Percentiles rank a stretch among this genome's conserved stretches.
phyloP scores from a whole-genome alignment of 1,284 basidiomycete species.

The Sphagnurus paluster region DNA sequence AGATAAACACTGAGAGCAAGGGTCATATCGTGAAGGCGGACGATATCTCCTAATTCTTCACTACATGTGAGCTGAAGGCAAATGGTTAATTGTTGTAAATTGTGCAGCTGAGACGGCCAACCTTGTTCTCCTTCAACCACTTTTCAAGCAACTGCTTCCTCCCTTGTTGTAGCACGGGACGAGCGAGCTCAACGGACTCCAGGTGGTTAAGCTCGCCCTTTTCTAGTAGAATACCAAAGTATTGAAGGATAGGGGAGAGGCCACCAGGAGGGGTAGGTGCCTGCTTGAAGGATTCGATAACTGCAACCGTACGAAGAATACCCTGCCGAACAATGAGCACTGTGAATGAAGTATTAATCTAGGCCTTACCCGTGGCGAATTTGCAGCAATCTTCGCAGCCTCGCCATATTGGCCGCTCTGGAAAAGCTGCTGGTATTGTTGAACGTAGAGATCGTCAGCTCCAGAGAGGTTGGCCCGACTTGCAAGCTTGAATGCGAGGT shows the following conservation, averaged over 20 bases:
- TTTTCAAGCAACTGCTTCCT: slow-evolving; percentile 98
- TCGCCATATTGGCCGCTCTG: slow-evolving; percentile 89
- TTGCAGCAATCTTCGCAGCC: slow-evolving; percentile 98
- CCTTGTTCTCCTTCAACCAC: slow-evolving; percentile 99
- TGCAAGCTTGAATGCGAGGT: slow-evolving; percentile 97
- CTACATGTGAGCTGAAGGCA: slow-evolving; percentile 85
- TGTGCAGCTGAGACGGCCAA: slow-evolving; percentile 22
- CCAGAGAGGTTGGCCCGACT: slow-evolving; percentile 97
- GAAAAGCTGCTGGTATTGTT: slow-evolving; percentile 96
- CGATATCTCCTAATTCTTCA: slow-evolving; percentile 98
- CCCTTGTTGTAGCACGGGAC: slow-evolving; percentile 95
- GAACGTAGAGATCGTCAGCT: slow-evolving; percentile 95
- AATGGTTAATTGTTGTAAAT: slow-evolving; percentile 8
- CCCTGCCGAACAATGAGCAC: slow-evolving; percentile 52
- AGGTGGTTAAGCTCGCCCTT: slow-evolving; percentile 97
- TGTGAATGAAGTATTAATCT: neutral
- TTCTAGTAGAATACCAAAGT: slow-evolving; percentile 97
- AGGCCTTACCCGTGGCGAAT: slow-evolving; percentile 81
- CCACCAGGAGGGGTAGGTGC: slow-evolving; percentile 90
- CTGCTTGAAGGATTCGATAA: slow-evolving; percentile 98
- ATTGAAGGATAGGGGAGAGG: slow-evolving; percentile 96
- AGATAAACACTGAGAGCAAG: slow-evolving; percentile 99
- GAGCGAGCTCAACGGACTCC: slow-evolving; percentile 95
- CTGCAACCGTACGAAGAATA: slow-evolving; percentile 92
- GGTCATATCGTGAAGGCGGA: slow-evolving; percentile 95